Conservation (phyloP, 768 basidiomycete species). For the Clathrus columnatus region DNA sequence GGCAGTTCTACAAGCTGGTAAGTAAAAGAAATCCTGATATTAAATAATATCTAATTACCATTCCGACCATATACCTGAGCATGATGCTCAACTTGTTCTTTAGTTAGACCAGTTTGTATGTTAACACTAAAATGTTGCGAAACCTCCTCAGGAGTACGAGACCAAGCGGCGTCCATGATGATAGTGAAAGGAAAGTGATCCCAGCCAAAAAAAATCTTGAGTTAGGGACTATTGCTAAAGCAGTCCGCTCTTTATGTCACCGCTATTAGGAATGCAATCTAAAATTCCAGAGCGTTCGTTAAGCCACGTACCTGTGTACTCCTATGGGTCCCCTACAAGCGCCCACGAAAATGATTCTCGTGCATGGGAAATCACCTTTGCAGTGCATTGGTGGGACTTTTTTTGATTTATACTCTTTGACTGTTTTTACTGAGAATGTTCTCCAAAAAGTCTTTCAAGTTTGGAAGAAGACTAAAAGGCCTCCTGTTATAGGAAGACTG, state of each 20-base stretch:
- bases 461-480: no score
- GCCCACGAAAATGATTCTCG: background rate
- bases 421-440: no score
- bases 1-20: conserved; percentile 59
- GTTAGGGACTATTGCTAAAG: background rate
- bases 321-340: conserved; percentile 6
- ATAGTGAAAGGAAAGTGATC: conserved; percentile 17
- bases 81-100: conserved; percentile 62
- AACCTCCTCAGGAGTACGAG: conserved; percentile 55
- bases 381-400: no score
- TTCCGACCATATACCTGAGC: conserved; percentile 80
- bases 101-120: conserved; percentile 49
- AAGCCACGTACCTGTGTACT: conserved; percentile 6
- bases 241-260: background rate
- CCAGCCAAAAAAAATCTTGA: background rate
- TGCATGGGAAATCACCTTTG: no score
- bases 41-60: conserved; percentile 34
- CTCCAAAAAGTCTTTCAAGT: no score
- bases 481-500: no score
- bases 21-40: conserved; percentile 8
- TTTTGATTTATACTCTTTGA: no score
- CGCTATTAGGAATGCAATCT: background rate
- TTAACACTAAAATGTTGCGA: conserved; percentile 69
- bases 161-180: conserved; percentile 73
- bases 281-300: conserved; percentile 10